Conservation (phyloP, 257 asterid species). For the Solanum habrochaites region DNA sequence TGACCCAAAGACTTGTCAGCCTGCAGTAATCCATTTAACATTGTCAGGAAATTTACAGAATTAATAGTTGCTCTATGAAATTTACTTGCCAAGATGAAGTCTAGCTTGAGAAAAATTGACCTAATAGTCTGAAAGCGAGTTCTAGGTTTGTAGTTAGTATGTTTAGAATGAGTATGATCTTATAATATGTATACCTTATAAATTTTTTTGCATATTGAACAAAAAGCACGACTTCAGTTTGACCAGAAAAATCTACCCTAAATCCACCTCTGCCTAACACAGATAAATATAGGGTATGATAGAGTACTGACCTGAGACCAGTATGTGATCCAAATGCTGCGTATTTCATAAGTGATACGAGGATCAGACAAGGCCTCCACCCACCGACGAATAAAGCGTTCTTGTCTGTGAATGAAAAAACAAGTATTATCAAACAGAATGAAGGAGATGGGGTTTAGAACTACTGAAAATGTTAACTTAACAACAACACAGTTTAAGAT, state of each 20-base stretch:
- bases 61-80: not conserved
- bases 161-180: not conserved
- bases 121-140: not conserved
- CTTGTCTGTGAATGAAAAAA: conserved; percentile 6
- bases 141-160: not conserved
- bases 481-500: not conserved
- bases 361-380: conserved; percentile 20
- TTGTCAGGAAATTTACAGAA: not conserved
- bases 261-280: not conserved
- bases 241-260: not conserved
- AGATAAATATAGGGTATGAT: not conserved
- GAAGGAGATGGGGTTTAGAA: not conserved
- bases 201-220: not conserved
- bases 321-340: conserved; percentile 22
- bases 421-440: not conserved
- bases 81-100: not conserved
- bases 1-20: conserved; percentile 23
- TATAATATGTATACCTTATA: not conserved
- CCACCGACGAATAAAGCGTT: conserved; percentile 19
- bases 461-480: not conserved
- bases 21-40: conserved; percentile 3
- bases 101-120: not conserved
- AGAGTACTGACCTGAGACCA: conserved; percentile 15
- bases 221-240: not conserved
- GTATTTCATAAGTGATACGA: conserved; percentile 14